Evolutionary conservation across 208 protist species (phyloP).

Genomic region (Leishmania amazonensis): DNA sequence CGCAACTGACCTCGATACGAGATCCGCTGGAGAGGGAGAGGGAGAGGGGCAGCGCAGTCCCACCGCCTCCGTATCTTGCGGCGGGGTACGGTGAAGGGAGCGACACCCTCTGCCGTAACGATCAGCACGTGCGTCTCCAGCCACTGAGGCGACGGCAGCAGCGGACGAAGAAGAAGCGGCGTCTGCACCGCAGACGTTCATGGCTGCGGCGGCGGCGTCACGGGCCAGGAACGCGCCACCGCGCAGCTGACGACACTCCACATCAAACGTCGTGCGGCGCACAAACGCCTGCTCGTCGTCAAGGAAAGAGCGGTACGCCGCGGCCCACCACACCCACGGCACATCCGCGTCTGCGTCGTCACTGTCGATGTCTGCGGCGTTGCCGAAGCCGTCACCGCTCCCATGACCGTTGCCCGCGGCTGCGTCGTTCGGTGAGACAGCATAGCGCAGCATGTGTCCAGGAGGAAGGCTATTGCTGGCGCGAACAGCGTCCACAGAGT

Average conservation of each 20-base stretch:
- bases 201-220: neutral
- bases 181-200: neutral
- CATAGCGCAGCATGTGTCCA: neutral
- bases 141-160: neutral
- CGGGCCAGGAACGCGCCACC: slow-evolving; percentile 11
- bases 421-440: neutral
- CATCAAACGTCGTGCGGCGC: slow-evolving; percentile 73
- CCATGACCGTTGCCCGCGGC: neutral
- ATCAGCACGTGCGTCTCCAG: neutral
- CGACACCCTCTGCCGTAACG: neutral
- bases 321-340: slow-evolving; percentile 75
- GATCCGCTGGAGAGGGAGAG: neutral
- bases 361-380: neutral
- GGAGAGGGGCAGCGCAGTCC: neutral
- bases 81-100: neutral
- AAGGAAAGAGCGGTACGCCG: slow-evolving; percentile 76
- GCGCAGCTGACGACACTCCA: slow-evolving; percentile 62
- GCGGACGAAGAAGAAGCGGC: neutral
- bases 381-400: neutral
- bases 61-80: neutral
- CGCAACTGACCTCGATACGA: neutral
- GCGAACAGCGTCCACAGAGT: neutral
- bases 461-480: neutral
- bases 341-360: slow-evolving; percentile 24
- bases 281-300: slow-evolving; percentile 80